Evolutionary conservation across 1,284 basidiomycete genomes (phyloP).

Genomic region (Cryptococcus floricola): DNA sequence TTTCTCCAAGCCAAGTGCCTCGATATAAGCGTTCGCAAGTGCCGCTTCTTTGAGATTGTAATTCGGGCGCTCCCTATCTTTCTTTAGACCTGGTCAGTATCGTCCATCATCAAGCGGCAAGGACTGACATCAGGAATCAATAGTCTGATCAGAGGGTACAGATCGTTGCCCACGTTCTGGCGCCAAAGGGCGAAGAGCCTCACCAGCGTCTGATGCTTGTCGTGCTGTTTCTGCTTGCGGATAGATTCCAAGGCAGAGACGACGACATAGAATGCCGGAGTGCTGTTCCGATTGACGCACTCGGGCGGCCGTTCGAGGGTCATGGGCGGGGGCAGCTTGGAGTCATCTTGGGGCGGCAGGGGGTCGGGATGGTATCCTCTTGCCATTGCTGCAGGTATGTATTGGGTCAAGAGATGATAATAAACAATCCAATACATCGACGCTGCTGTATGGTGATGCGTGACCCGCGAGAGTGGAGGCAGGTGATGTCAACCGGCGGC

Average conservation of each 20-base stretch:
- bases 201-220: slow-evolving; percentile 37
- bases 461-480: too few species aligned
- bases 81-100: slow-evolving; percentile 52
- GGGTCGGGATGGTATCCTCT: too few species aligned
- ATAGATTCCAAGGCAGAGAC: slow-evolving; percentile 47
- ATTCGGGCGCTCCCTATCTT: slow-evolving; percentile 81
- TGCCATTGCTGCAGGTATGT: too few species aligned
- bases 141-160: slow-evolving; percentile 52
- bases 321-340: slow-evolving; percentile 14
- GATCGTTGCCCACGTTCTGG: slow-evolving; percentile 49
- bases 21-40: slow-evolving; percentile 82
- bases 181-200: slow-evolving; percentile 49
- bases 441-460: too few species aligned
- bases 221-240: slow-evolving; percentile 37
- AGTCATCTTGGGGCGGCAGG: not conserved
- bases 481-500: too few species aligned
- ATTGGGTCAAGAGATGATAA: too few species aligned
- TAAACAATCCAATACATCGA: too few species aligned
- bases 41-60: slow-evolving; percentile 90
- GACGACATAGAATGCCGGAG: slow-evolving; percentile 45
- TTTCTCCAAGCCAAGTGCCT: slow-evolving; percentile 72
- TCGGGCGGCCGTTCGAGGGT: slow-evolving; percentile 44
- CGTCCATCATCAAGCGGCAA: not conserved
- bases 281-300: slow-evolving; percentile 44
- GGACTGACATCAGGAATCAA: slow-evolving; percentile 51